These are phyloP conservation scores for Lecanicillium sp. DNA, from an alignment of 2,329 filamentous ascomycete species.

Conservation along the genomic window DNA sequence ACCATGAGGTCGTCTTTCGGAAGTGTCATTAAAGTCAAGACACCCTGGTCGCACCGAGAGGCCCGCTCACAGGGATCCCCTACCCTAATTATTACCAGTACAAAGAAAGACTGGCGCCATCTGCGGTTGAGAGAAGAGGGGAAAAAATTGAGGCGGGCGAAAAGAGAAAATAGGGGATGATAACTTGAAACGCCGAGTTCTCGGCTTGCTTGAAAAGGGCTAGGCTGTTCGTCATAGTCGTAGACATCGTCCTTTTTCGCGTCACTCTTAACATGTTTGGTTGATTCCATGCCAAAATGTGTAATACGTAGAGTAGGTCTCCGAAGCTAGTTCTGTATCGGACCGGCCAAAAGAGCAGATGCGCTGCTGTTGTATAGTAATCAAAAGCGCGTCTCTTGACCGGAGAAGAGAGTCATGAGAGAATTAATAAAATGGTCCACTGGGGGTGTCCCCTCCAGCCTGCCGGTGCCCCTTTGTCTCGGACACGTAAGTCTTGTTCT, in stretches of 20 bases:
- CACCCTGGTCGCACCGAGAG: no score
- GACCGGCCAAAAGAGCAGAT: not conserved
- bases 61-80: no score
- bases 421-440: not conserved
- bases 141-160: not conserved
- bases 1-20: no score
- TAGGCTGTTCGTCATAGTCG: not conserved
- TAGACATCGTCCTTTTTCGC: not conserved
- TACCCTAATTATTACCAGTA: no score
- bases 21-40: no score
- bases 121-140: not conserved
- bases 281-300: no score
- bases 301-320: not conserved
- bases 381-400: not conserved
- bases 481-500: not conserved
- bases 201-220: not conserved
- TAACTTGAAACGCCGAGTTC: no score
- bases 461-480: not conserved
- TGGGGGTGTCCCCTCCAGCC: not conserved
- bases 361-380: not conserved
- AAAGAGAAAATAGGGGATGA: not conserved
- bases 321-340: not conserved
- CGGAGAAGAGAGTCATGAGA: no score
- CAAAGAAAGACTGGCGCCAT: constrained; percentile 4
- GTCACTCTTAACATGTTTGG: not conserved